These are phyloP conservation scores for Tinospora cordifolia DNA, from an alignment of 164 flowering plant species.

Conservation along the genomic window DNA sequence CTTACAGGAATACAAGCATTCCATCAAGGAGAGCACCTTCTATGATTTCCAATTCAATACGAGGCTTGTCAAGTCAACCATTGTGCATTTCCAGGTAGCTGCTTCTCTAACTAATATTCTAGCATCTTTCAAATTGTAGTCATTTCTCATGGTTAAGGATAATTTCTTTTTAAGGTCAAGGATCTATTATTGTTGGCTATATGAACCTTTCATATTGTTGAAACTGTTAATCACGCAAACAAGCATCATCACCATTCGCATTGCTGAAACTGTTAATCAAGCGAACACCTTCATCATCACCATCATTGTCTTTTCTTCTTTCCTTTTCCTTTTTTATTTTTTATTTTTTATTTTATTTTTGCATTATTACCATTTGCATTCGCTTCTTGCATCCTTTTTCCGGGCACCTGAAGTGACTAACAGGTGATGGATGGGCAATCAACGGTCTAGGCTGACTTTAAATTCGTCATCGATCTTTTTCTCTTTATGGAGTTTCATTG, in stretches of 20 bases:
- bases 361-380: too few relatives aligned
- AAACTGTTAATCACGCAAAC: background rate
- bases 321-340: background rate
- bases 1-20: conserved; percentile 63
- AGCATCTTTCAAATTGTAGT: background rate
- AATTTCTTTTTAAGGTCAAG: background rate
- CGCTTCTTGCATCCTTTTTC: background rate
- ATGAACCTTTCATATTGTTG: background rate
- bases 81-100: conserved; percentile 92
- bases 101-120: conserved; percentile 3
- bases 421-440: too few relatives aligned
- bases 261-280: background rate
- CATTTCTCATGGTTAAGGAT: background rate
- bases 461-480: too few relatives aligned
- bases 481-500: background rate
- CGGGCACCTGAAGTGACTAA: background rate
- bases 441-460: too few relatives aligned
- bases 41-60: conserved; percentile 89
- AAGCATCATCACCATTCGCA: too few relatives aligned
- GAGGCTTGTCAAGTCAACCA: conserved; percentile 81
- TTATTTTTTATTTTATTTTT: background rate
- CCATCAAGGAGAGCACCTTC: conserved; percentile 56
- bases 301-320: background rate
- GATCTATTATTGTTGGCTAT: background rate
- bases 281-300: background rate